phyloP scores from a whole-genome alignment of 352 stramenopile genomes.

The Aphanomyces cochlioides region DNA sequence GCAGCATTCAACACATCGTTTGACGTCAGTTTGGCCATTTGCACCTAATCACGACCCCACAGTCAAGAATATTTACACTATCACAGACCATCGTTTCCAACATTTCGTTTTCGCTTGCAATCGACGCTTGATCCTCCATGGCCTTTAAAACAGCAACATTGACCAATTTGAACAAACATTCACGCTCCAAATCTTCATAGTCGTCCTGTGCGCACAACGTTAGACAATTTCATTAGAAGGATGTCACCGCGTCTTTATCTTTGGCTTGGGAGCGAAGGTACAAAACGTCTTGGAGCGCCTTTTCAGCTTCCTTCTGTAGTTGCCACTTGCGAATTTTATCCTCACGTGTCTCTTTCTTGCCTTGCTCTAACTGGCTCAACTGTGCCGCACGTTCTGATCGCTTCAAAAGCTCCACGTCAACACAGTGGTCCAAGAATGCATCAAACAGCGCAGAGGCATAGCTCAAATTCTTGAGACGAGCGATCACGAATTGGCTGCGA shows the following conservation, averaged over 20 bases:
- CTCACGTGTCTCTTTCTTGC: conserved; percentile 65
- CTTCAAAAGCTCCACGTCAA: conserved; percentile 72
- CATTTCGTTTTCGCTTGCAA: conserved; percentile 75
- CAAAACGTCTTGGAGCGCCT: conserved; percentile 57
- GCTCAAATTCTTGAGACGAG: conserved; percentile 39
- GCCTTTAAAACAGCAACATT: conserved; percentile 68
- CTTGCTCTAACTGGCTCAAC: conserved; percentile 55
- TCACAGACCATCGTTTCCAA: conserved; percentile 69
- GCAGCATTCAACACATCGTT: conserved; percentile 72
- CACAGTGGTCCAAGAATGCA: conserved; percentile 61
- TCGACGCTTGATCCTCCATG: conserved; percentile 68
- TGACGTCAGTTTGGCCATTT: conserved; percentile 48
- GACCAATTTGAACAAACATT: conserved; percentile 79
- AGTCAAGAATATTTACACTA: not conserved
- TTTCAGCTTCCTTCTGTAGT: conserved; percentile 69
- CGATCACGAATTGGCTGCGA: conserved; percentile 37
- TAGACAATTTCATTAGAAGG: conserved; percentile 38
- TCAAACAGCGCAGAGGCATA: conserved; percentile 49
- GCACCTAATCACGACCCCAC: conserved; percentile 47
- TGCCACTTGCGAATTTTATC: conserved; percentile 82
- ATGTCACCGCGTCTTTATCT: conserved; percentile 30
- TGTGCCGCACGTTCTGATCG: conserved; percentile 69
- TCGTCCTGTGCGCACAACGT: conserved; percentile 43
- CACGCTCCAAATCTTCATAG: conserved; percentile 66
- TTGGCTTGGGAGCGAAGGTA: conserved; percentile 32